These are phyloP conservation scores for Phaeosphaeria sp. DNA, from an alignment of 2,329 filamentous ascomycete species.

Conservation along the genomic window DNA sequence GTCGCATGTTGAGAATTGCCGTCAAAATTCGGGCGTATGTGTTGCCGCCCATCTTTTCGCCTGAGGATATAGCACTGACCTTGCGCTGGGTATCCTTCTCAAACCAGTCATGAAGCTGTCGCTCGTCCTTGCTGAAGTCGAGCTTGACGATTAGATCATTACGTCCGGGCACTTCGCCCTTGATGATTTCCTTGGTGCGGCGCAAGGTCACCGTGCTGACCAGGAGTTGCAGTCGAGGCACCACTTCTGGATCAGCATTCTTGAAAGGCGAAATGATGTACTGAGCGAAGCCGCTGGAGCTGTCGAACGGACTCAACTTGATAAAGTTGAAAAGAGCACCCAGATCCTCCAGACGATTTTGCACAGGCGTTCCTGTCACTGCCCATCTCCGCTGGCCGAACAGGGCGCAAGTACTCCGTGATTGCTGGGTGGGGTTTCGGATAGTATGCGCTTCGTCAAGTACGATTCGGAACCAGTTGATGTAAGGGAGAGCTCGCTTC, in stretches of 20 bases:
- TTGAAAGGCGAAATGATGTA: conserved; percentile 89
- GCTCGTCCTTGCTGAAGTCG: conserved; percentile 77
- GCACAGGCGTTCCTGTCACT: conserved; percentile 94
- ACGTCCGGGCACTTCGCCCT: conserved; percentile 71
- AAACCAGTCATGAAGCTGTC: conserved; percentile 82
- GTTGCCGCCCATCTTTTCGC: conserved; percentile 75
- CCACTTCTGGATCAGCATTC: conserved; percentile 79
- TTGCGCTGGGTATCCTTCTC: conserved; percentile 80
- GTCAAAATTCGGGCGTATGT: conserved; percentile 95
- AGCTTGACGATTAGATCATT: conserved; percentile 76
- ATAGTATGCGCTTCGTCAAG: conserved; percentile 96
- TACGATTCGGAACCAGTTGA: conserved; percentile 93
- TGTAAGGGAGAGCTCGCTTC: conserved; percentile 73
- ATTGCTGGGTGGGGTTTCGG: conserved; percentile 83
- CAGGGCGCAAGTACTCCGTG: conserved; percentile 82
- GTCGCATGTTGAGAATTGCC: conserved; percentile 84
- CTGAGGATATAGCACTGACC: conserved; percentile 74
- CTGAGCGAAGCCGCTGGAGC: conserved; percentile 75
- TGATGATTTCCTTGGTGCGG: conserved; percentile 80
- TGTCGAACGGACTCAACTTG: conserved; percentile 83
- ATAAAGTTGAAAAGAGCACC: conserved; percentile 87
- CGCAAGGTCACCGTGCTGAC: conserved; percentile 95
- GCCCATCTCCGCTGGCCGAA: conserved; percentile 88
- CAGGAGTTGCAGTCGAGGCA: conserved; percentile 84
- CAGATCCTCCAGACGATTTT: conserved; percentile 87